Conservation (phyloP, 192 early-diverging fungal species). For the Phycomyces blakesleeanus region DNA sequence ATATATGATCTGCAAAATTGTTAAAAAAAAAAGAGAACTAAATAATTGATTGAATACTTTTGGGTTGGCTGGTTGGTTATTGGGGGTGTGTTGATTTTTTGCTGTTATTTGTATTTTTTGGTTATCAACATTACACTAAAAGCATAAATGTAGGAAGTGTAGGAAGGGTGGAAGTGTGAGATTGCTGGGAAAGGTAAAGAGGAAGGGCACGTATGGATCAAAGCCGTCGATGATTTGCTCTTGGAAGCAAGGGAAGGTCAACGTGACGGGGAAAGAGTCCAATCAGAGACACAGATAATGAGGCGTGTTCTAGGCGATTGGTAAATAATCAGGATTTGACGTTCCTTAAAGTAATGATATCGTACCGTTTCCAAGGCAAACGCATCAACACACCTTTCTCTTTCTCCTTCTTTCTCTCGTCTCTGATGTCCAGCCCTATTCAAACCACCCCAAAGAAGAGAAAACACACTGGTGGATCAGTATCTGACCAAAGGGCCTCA, state of each 20-base stretch:
- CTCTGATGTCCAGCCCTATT: neutral
- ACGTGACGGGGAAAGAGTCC: slow-evolving; percentile 13
- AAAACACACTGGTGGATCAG: neutral
- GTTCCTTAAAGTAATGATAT: neutral
- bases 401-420: neutral
- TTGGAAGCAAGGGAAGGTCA: neutral
- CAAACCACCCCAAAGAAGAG: slow-evolving; percentile 3
- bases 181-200: too few species aligned
- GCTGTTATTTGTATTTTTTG: too few species aligned
- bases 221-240: neutral
- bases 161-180: too few species aligned
- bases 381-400: neutral
- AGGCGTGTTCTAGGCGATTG: slow-evolving; percentile 9
- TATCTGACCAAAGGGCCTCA: neutral
- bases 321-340: slow-evolving; percentile 5
- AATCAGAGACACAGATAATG: slow-evolving; percentile 16
- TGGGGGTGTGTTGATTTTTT: too few species aligned
- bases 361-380: too few species aligned
- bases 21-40: too few species aligned
- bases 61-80: too few species aligned
- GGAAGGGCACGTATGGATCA: too few species aligned
- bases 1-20: too few species aligned
- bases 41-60: too few species aligned
- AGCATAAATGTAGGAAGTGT: too few species aligned
- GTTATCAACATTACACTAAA: too few species aligned